Conservation (phyloP, 2,329 filamentous ascomycete genomes). For the Aspergillus luchuensis region DNA sequence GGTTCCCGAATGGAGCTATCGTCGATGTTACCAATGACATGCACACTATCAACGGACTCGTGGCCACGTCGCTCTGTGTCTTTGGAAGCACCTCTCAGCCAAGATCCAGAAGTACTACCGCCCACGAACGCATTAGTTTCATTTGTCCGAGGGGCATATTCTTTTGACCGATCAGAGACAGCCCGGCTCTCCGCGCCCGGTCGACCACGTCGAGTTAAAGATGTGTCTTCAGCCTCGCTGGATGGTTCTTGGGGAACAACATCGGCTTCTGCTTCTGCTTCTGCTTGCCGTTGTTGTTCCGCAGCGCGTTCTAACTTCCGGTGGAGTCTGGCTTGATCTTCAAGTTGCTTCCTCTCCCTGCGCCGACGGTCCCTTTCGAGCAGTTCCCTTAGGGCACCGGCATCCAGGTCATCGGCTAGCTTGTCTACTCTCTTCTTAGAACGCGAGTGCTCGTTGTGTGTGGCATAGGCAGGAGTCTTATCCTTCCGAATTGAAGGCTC, state of each 20-base stretch:
- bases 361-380: conserved; percentile 87
- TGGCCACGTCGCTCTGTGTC: conserved; percentile 25
- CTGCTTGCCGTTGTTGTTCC: conserved; percentile 59
- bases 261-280: conserved; percentile 57
- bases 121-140: conserved; percentile 13
- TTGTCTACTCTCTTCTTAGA: conserved; percentile 66
- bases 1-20: conserved; percentile 36
- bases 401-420: conserved; percentile 81
- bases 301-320: conserved; percentile 49
- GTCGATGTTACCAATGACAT: conserved; percentile 38
- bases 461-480: conserved; percentile 55
- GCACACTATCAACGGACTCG: conserved; percentile 34
- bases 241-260: conserved; percentile 11
- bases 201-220: conserved; percentile 11
- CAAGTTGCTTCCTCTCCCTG: conserved; percentile 71
- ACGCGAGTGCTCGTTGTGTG: conserved; percentile 62
- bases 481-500: conserved; percentile 54
- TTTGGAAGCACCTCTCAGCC: conserved; percentile 38
- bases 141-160: conserved; percentile 9
- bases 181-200: conserved; percentile 9
- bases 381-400: conserved; percentile 79
- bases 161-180: conserved; percentile 14
- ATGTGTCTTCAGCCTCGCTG: conserved; percentile 8
- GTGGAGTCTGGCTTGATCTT: conserved; percentile 65
- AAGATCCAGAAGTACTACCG: conserved; percentile 29